These are phyloP conservation scores for Wickerhamomyces sp. DNA, from an alignment of 1,139 yeast species.

Conservation along the genomic window DNA sequence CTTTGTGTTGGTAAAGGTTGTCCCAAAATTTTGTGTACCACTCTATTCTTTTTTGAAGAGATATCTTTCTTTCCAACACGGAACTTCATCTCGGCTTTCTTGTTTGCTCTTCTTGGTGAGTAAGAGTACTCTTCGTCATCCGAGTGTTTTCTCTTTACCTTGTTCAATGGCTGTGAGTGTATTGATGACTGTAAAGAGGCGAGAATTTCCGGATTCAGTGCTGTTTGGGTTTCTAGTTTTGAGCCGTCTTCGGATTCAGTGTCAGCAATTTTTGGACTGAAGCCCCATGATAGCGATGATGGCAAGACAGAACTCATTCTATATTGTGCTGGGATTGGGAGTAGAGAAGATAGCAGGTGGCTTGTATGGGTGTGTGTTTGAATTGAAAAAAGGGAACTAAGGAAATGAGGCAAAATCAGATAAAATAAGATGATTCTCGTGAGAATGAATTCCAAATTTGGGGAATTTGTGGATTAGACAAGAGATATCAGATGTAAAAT, in stretches of 20 bases:
- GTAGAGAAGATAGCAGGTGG: no score
- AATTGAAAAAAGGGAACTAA: no score
- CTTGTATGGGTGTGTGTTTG: no score
- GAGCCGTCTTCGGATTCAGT: neutral
- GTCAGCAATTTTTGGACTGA: constrained; percentile 11
- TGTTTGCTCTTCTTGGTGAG: constrained; percentile 5
- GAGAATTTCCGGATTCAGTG: constrained; percentile 3
- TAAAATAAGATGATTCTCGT: no score
- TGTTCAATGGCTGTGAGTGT: constrained; percentile 2
- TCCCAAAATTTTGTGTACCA: constrained; percentile 22
- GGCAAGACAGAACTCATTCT: constrained; percentile 17
- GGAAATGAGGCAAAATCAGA: no score
- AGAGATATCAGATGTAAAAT: no score
- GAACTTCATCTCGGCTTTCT: constrained; percentile 10
- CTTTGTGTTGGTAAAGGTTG: constrained; percentile 51
- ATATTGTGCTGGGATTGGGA: no score
- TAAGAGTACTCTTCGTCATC: constrained; percentile 12
- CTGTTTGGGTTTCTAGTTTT: neutral
- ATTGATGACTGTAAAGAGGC: constrained; percentile 6
- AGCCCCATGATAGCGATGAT: constrained; percentile 18
- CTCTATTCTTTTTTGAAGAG: constrained; percentile 11
- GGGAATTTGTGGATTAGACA: no score
- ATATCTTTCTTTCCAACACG: constrained; percentile 14
- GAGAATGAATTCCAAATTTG: no score
- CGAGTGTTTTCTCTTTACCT: constrained; percentile 16